phyloP scores from a whole-genome alignment of 805 yeast genomes.

The Ogataea trehaloabstinens region DNA sequence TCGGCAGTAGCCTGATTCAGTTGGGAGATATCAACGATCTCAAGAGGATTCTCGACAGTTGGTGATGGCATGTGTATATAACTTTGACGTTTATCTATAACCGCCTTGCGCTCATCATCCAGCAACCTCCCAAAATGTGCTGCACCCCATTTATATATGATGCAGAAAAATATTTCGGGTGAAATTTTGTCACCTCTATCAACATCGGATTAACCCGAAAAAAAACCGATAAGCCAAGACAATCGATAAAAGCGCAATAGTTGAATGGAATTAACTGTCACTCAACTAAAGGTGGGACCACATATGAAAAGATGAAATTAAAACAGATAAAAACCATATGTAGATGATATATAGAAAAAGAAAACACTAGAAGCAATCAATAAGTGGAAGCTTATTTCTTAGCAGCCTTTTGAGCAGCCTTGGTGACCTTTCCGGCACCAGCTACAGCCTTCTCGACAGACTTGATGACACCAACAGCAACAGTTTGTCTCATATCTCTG shows the following conservation, averaged over 20 bases:
- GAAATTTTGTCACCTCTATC: no score
- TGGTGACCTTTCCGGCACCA: slow-evolving; percentile 92
- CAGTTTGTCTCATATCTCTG: no score
- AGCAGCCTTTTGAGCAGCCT: slow-evolving; percentile 86
- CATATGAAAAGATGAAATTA: background rate
- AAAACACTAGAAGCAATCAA: slow-evolving; percentile 1
- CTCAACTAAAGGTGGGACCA: background rate
- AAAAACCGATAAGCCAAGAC: no score
- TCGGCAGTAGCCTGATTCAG: slow-evolving; percentile 43
- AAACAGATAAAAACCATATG: slow-evolving; percentile 1
- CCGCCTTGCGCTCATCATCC: no score
- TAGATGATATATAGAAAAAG: slow-evolving; percentile 3
- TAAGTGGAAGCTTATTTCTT: slow-evolving; percentile 51
- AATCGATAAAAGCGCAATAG: no score
- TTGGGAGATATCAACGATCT: slow-evolving; percentile 57
- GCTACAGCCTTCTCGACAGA: slow-evolving; percentile 78
- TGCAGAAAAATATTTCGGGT: no score
- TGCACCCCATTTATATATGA: no score
- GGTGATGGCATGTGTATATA: slow-evolving; percentile 18
- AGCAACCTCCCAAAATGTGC: no score
- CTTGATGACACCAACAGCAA: no score
- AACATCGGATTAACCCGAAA: no score
- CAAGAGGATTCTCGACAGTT: slow-evolving; percentile 43
- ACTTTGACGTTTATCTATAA: no score
- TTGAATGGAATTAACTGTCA: no score